Evolutionary conservation across 192 early-diverging fungal genomes (phyloP), one percentile per base, ranked within the genome.

Genomic region (Haplosporangium gracile): DNA sequence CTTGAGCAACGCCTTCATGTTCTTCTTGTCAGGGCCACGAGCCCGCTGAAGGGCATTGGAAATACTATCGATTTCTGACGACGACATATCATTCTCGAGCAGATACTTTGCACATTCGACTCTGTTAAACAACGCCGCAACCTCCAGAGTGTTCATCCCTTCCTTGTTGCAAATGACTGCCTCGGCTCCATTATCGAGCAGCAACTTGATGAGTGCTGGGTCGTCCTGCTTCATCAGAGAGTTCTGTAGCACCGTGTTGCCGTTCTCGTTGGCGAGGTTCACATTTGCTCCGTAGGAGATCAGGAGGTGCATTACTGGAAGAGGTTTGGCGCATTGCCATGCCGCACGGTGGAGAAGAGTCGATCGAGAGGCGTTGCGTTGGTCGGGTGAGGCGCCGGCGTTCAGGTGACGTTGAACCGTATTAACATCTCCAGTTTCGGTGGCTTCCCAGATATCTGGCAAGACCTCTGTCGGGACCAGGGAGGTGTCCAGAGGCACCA

Each of bases 151-250:
- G 32, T 86, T 81, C 84, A 86, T 86, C 1, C 75, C 75, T 74
- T 86, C 84, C 57, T 78, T 86, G 65, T 86, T 86, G 43, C 53
- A 68, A 36, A 81, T 72, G 43, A 63, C 70, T 2, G 84, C 63
- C 65, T 86, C 84, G 5, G 84, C 84, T 1, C 84, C 84, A 32
- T 80, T 81, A 15, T 86, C 84, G 26, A 86, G 53, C 0, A 86
- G 76, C 22, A 86, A 29, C 65, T 86, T 86, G 49, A 86, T 55
- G 20, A 86, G 55, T 1, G 51, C 39, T 4, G 84, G 84, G 40
- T 86, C 79, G n/a, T 86, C 84, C n/a, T 86, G 84, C 57, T 86
- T 86, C 84, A 86, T 81, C 57, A 86, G 42, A 26, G 81, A 76
- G 40, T 86, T 86, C 68, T 86, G 84, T 34, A 86, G 45, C 47